Conservation (phyloP, 2,329 filamentous ascomycete species). For the Alternaria sp. region DNA sequence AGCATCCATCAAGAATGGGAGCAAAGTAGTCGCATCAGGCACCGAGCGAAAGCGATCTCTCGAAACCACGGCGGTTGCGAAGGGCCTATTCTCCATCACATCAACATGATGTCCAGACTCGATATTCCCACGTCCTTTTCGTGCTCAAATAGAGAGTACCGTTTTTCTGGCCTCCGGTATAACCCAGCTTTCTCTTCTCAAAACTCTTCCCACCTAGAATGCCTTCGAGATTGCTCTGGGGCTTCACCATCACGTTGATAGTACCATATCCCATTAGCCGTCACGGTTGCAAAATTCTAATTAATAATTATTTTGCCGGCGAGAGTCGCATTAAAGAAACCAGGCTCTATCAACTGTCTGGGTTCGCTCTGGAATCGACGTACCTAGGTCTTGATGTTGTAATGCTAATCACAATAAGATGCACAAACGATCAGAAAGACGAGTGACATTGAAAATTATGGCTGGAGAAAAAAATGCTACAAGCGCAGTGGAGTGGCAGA, state of each 20-base stretch:
- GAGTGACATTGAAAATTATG: neutral
- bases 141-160: neutral
- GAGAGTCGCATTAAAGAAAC: too few species aligned
- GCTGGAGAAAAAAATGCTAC: conserved; percentile 22
- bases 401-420: too few species aligned
- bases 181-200: neutral
- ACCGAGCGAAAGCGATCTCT: neutral
- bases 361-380: too few species aligned
- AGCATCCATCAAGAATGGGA: neutral
- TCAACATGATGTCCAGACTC: neutral
- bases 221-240: neutral
- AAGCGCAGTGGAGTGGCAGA: conserved; percentile 1
- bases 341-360: too few species aligned
- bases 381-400: too few species aligned
- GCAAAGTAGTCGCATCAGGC: neutral
- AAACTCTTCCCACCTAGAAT: neutral
- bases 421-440: too few species aligned
- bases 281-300: neutral
- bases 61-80: neutral
- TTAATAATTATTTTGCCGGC: too few species aligned
- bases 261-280: neutral
- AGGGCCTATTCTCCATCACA: neutral
- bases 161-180: neutral
- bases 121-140: neutral
- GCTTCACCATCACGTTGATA: neutral